Base-by-base conservation (phyloP, 2,329 filamentous ascomycete genomes). In the Ophiognomonia clavigignenti-juglandacearum region DNA sequence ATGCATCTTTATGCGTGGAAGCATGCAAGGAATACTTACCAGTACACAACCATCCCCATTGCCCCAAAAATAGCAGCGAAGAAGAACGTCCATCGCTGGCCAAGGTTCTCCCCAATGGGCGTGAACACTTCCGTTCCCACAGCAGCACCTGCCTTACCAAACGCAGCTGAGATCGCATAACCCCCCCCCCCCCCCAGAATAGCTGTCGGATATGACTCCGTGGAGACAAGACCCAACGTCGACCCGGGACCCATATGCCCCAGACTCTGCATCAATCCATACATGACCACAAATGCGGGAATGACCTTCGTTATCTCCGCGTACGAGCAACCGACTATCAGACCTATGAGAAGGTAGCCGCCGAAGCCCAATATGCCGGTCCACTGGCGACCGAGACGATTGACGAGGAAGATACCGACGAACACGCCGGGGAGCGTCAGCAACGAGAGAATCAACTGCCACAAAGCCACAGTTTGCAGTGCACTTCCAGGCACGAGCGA, bases 141-240 rank as follows among this genome's bases (percentile, higher is more conserved):
- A 0, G 74, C 74, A 0, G 73, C 74, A 0, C 74, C 74, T 0
- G 72, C 65, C 51, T 78, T 77, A 2, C 74, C 74, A 23, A 77
- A 54, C 0, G 72, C 75, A 1, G 74, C 73, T 2, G 69, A 70
- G n/a, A 77, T 55, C 1, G 73, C 74, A 43, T 75, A 75, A 37
- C 71, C 73, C 8, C 69, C 72, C 1, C 74, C 74, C 9, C 74
- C n/a, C n/a, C n/a, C n/a, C n/a, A n/a, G 62, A 1, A 76, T 71
- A n/a, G 70, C 70, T 2, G 74, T 78, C 0, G 74, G 69, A 50
- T 74, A 77, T 2, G 68, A 65, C 55, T 78, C 75, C 0, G 70
- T 74, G 0, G 70, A 74, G 6, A 77, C 56, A 3, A 77, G 60
- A 1, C 72, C 73, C 4, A 77, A 64, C 60, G 73, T 76, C 34